Conservation (phyloP, 306 rosid genomes). For the Ormosia semicastrata region DNA sequence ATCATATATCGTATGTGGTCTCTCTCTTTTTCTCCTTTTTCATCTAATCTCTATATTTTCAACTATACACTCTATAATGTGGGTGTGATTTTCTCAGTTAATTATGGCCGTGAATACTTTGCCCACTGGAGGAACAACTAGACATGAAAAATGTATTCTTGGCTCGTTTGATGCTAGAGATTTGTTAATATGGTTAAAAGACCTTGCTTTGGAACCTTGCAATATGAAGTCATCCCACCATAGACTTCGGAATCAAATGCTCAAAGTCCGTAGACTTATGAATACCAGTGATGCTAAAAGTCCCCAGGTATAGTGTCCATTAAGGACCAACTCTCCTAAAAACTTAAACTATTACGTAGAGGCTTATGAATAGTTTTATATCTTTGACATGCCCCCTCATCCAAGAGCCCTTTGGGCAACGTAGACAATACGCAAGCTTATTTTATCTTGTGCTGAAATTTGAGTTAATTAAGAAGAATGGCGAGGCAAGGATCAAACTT, state of each 20-base stretch:
- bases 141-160: neutral
- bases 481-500: no score
- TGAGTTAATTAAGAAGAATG: no score
- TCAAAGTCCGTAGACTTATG: neutral
- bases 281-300: neutral
- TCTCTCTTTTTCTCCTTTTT: neutral
- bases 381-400: neutral
- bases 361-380: neutral
- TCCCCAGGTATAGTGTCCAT: slow-evolving; percentile 20
- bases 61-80: neutral
- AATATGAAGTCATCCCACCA: neutral
- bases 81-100: neutral
- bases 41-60: neutral
- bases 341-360: neutral
- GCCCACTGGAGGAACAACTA: neutral
- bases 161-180: neutral
- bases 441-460: no score
- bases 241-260: neutral
- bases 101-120: neutral
- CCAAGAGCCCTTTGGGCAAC: no score
- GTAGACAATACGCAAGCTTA: no score
- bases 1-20: neutral
- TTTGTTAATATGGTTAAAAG: slow-evolving; percentile 14
- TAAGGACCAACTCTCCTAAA: neutral
- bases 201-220: slow-evolving; percentile 19